phyloP scores from a whole-genome alignment of 2,329 filamentous ascomycete genomes.

The Xylariaceae sp. region DNA sequence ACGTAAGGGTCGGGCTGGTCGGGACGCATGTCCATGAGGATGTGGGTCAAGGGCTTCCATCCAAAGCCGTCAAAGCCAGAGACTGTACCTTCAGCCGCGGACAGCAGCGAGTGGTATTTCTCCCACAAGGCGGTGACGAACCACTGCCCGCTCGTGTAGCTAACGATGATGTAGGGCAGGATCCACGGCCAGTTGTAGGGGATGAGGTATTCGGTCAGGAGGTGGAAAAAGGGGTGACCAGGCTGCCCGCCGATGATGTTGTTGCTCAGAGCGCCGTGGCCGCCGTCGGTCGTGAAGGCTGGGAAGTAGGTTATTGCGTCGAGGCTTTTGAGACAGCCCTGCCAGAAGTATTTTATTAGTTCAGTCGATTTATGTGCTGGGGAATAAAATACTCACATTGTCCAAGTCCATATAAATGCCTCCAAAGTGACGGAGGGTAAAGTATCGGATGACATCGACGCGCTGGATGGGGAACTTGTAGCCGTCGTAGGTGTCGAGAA shows the following conservation, averaged over 20 bases:
- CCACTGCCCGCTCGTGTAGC: slow-evolving; percentile 66
- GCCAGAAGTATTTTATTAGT: not conserved
- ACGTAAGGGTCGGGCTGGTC: slow-evolving; percentile 25
- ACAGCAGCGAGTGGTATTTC: slow-evolving; percentile 45
- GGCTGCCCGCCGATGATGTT: slow-evolving; percentile 67
- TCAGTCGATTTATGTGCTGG: not conserved
- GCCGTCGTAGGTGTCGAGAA: slow-evolving; percentile 67
- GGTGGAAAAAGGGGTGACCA: slow-evolving; percentile 66
- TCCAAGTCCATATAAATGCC: slow-evolving; percentile 81
- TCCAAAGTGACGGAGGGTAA: slow-evolving; percentile 71
- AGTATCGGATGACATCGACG: slow-evolving; percentile 76
- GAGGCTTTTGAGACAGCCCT: slow-evolving; percentile 65
- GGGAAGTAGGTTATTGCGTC: slow-evolving; percentile 64
- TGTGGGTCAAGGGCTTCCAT: slow-evolving; percentile 19
- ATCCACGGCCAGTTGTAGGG: slow-evolving; percentile 64
- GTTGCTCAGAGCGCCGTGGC: slow-evolving; percentile 42
- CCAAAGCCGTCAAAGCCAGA: slow-evolving; percentile 12
- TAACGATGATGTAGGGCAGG: slow-evolving; percentile 71
- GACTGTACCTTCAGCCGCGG: slow-evolving; percentile 20
- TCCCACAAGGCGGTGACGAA: slow-evolving; percentile 70
- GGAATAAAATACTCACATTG: slow-evolving; percentile 14
- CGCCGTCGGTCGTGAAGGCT: slow-evolving; percentile 57
- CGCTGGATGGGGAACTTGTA: slow-evolving; percentile 75
- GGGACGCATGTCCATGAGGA: slow-evolving; percentile 28
- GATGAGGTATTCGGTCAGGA: slow-evolving; percentile 60